Evolutionary conservation across 1,139 yeast species (phyloP).

Genomic region (Sugiyamaella novakii): DNA sequence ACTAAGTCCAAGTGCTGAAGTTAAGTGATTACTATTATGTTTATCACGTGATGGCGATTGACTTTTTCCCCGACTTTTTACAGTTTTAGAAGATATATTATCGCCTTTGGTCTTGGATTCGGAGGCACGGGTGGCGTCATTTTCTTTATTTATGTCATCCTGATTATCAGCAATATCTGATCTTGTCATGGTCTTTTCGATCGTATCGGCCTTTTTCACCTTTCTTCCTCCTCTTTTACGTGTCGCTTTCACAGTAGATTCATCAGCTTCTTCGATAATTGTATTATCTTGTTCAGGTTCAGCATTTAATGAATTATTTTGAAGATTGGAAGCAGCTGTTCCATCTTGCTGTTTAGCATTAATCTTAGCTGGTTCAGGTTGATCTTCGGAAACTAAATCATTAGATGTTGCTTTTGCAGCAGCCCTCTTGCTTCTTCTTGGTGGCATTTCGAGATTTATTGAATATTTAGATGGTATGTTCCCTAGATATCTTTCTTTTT

Average conservation of each 20-base stretch:
- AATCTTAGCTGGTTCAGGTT: neutral
- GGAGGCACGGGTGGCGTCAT: neutral
- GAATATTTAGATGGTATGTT: neutral
- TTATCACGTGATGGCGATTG: neutral
- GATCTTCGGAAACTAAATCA: neutral
- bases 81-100: no score
- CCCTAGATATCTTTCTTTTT: neutral
- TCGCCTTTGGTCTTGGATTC: no score
- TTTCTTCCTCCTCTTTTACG: conserved; percentile 12
- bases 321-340: neutral
- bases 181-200: neutral
- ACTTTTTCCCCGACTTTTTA: neutral
- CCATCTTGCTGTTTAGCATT: conserved; percentile 10
- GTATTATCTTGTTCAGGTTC: neutral
- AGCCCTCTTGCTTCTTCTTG: conserved; percentile 3
- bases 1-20: conserved; percentile 14
- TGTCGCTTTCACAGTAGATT: neutral
- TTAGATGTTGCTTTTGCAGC: neutral
- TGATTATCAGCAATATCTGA: neutral
- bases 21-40: neutral
- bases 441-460: conserved; percentile 7
- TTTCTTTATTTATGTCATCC: neutral
- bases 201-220: conserved; percentile 1
- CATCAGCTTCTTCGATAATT: neutral
- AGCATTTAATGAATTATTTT: neutral